These are phyloP conservation scores for Spergularia azorica DNA, from an alignment of 179 eudicot species.

Conservation along the genomic window DNA sequence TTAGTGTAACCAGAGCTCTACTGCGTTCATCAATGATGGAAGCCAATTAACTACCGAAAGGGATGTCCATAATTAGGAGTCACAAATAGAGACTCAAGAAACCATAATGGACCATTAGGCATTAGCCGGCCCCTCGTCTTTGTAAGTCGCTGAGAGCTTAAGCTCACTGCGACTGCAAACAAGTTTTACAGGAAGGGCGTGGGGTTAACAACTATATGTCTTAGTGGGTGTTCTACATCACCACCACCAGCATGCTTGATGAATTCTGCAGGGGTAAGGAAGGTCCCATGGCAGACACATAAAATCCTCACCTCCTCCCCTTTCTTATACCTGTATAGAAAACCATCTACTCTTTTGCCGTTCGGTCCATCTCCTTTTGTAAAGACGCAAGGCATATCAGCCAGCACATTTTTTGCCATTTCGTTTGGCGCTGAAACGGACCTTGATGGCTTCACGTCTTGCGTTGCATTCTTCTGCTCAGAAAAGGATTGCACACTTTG, in stretches of 20 bases:
- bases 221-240: slow-evolving; percentile 42
- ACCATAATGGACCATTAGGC: neutral
- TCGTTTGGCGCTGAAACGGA: slow-evolving; percentile 17
- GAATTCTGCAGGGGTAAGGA: slow-evolving; percentile 50
- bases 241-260: slow-evolving; percentile 48
- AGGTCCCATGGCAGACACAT: slow-evolving; percentile 52
- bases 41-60: neutral
- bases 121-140: neutral
- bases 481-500: slow-evolving; percentile 28
- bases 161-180: neutral
- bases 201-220: slow-evolving; percentile 39
- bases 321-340: slow-evolving; percentile 37
- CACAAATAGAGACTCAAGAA: neutral
- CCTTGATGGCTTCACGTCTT: neutral
- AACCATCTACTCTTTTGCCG: slow-evolving; percentile 35
- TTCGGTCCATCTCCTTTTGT: slow-evolving; percentile 38
- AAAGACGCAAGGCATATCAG: slow-evolving; percentile 44
- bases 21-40: neutral
- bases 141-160: neutral
- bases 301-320: slow-evolving; percentile 46
- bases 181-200: slow-evolving; percentile 17
- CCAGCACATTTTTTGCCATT: slow-evolving; percentile 13
- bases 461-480: neutral
- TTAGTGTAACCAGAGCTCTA: neutral
- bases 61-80: neutral